Conservation (phyloP, 176 grass and related monocot genomes). For the Puccinellia tenuiflora region DNA sequence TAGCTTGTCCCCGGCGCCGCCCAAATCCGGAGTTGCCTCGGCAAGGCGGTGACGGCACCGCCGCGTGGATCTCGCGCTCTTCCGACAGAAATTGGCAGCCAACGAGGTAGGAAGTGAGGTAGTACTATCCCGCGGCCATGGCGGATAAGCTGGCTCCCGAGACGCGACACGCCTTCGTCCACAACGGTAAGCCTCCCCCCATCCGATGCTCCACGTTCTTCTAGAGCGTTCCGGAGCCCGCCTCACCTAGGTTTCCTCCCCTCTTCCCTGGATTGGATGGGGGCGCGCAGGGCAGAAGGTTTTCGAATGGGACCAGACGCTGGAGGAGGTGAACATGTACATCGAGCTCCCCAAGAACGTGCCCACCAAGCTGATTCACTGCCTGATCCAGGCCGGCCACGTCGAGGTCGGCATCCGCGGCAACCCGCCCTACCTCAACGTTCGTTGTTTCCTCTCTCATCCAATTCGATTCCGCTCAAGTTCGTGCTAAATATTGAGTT, state of each 20-base stretch:
- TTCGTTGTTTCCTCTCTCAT: conserved; percentile 15
- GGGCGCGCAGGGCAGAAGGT: conserved; percentile 86
- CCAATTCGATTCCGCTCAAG: background rate
- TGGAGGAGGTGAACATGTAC: conserved; percentile 93
- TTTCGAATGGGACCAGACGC: conserved; percentile 97
- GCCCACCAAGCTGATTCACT: conserved; percentile 72
- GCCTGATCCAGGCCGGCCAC: conserved; percentile 65
- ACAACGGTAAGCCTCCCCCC: conserved; percentile 48
- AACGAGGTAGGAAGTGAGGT: no score
- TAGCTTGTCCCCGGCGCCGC: no score
- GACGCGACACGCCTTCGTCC: conserved; percentile 69
- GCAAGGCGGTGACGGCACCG: no score
- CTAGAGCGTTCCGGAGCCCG: background rate
- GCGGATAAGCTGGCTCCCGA: conserved; percentile 90
- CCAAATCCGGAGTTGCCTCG: no score
- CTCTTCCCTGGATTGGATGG: background rate
- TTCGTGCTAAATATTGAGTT: background rate
- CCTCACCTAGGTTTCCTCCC: background rate
- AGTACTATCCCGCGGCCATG: conserved; percentile 33
- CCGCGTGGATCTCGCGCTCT: no score
- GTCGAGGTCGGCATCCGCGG: conserved; percentile 84
- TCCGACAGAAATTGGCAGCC: no score
- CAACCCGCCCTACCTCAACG: conserved; percentile 89
- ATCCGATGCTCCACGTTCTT: background rate
- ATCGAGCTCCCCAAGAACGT: conserved; percentile 79